Base-by-base conservation (phyloP, 305 asterid species). In the Solanum hybrid region DNA sequence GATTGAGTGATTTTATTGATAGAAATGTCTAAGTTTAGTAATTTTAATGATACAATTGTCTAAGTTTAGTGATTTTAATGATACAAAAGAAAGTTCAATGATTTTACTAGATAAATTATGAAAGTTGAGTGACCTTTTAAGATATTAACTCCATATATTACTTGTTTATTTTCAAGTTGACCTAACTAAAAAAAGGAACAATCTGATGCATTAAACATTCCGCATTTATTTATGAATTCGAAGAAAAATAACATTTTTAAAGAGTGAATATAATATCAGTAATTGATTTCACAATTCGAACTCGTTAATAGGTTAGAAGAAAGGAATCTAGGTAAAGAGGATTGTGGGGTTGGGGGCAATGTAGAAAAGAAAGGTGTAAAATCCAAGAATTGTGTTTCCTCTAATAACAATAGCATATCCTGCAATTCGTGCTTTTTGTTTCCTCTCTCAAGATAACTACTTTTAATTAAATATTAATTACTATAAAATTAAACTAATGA, bases 381-480 rank as follows among this genome's bases (percentile, higher is more conserved):
- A 77, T 90, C 92, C 95, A 87, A 94, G 93, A 92, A 91, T 93
- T 92, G 79, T 94, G 95, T 91, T 91, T 93, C 91, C 95, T 90
- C 93, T 88, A 87, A 34, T 89, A 78, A 31, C 32, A 85, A 37
- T 51, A 56, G 76, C 88, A 85, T 91, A 94, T 92, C 94, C 91
- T 92, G 89, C 90, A 56, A 87, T 88, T 90, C 69, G 93, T 89
- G 91, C 92, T 89, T 86, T 35, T 80, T 73, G 76, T 40, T 72
- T 89, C 81, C 77, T 32, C 34, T 27, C 26, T 87, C 42, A 85
- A 20, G 12, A 85, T 85, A 85, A 85, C 88, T 85, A 56, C 76
- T 85, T 85, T 85, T 85, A 12, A 51, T 85, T 75, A 84, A 73
- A 17, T 51, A 51, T 56, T 75, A 84, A 72, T 78, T 71, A 71